Evolutionary conservation across 1,284 basidiomycete genomes (phyloP), one percentile per base, ranked within the genome.

Genomic region (Ustilago crameri): DNA sequence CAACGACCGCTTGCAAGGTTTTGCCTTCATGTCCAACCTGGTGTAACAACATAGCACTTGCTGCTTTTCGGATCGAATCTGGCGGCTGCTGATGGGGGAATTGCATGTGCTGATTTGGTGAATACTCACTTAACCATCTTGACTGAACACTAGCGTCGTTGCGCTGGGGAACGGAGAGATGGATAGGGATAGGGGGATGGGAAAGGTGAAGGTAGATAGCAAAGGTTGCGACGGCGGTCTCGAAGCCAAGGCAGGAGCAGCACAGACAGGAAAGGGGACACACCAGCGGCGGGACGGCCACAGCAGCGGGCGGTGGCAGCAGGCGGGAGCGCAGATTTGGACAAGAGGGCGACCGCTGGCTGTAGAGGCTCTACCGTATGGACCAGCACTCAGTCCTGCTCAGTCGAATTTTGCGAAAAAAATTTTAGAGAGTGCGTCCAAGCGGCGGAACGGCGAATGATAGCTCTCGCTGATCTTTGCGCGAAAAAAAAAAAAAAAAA

Each of bases 71-170:
- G 35, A 34, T 12, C 17, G 23, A 42, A 22, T 24, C 38, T 47
- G 14, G 34, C 17, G 41, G n/a, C 30, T 32, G 41, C 20, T 41
- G 61, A 43, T 57, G 50, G n/a, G 9, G 27, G 37, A n/a, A 32
- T 56, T 49, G 8, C 37, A n/a, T 15, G 20, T 17, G 24, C 14
- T 48, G 18, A 26, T 18, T 38, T 51, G 27, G 27, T 3, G 12
- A 20, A 56, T 59, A 73, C 70, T 73, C 65, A 73, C 70, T 73
- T 73, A 68, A 73, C 70, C 70, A 73, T 73, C 70, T 73, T 73
- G 70, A 73, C 64, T 55, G 59, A 56, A 62, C 69, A 58, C 60
- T 72, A 72, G 63, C 62, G 68, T 66, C 59, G 54, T 26, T 54
- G 69, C 69, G 57, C 54, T 66, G 37, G 42, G 51, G 62, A 48